Evolutionary conservation across 208 protist species (phyloP).

Genomic region (Crithidia acanthocephali): DNA sequence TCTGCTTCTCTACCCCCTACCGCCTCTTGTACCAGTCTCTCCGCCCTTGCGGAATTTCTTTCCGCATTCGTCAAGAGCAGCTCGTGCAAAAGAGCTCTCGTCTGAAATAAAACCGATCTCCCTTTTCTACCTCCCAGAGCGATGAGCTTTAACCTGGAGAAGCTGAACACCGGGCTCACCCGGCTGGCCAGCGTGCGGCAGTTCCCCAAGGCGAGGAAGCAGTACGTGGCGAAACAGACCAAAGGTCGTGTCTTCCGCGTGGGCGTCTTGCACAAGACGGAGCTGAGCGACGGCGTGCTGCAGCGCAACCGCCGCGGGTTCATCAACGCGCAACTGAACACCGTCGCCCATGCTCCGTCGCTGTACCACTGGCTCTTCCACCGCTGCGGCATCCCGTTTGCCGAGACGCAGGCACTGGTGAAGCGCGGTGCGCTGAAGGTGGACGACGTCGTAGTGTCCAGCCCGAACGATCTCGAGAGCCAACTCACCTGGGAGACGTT

Average conservation of each 20-base stretch:
- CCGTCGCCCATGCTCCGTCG: constrained; percentile 82
- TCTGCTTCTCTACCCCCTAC: too few relatives aligned
- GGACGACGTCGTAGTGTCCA: constrained; percentile 56
- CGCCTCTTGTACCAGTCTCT: too few relatives aligned
- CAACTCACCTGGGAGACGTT: constrained; percentile 83
- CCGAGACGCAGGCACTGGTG: constrained; percentile 59
- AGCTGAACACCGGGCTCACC: constrained; percentile 75
- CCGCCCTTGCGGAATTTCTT: too few relatives aligned
- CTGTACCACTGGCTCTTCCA: constrained; percentile 92
- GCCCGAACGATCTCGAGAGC: constrained; percentile 53
- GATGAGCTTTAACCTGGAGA: constrained; percentile 51
- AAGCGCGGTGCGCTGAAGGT: constrained; percentile 55
- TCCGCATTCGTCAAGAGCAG: too few relatives aligned
- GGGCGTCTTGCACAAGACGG: constrained; percentile 71
- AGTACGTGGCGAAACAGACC: constrained; percentile 47
- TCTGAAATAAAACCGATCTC: too few relatives aligned
- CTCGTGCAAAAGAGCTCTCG: too few relatives aligned
- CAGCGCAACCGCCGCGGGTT: constrained; percentile 78
- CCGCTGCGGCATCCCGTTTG: constrained; percentile 86
- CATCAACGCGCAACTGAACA: constrained; percentile 82
- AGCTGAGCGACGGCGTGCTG: constrained; percentile 64
- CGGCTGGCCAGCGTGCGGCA: constrained; percentile 65
- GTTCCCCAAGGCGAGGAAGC: constrained; percentile 45
- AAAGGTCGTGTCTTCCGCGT: constrained; percentile 80
- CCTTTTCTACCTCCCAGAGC: too few relatives aligned